Base-by-base conservation (phyloP, 192 early-diverging fungal genomes). In the Spizellomyces punctatus region DNA sequence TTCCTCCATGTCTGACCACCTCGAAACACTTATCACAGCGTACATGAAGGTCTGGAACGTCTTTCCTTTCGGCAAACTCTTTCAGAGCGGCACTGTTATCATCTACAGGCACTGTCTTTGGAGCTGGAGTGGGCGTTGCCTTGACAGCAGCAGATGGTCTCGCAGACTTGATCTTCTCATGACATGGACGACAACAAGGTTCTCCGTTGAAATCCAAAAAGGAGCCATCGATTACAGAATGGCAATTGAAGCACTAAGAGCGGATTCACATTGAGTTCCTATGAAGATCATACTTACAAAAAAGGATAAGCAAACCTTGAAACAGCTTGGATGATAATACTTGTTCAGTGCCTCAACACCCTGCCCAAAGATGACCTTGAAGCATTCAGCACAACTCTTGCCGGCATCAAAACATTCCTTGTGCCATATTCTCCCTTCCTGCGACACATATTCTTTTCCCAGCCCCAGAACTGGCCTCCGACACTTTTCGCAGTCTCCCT, bases 331-430 rank as follows among this genome's bases (percentile, higher is more conserved):
- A 50, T 75, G 74, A 41, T 64, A 75, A 43, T 52, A n/a, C 41
- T 49, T 21, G 10, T 22, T 19, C 62, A 64, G 46, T 46, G 70
- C 74, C 46, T 63, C 52, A 17, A 75, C 36, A 14, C 43, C 74
- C 10, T 59, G 16, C 5, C 74, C 74, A 75, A 75, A 65, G 6
- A 75, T 73, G 41, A 74, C 69, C 19, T 73, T 45, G 5, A 43
- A 46, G 54, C 74, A 75, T 17, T 19, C 69, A 0, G 16, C 14
- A 42, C 74, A 75, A 46, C 69, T 46, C 49, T 76, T 75, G 19
- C 74, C 74, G 16, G 8, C 45, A 58, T 66, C 50, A 63, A 55
- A 75, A 42, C 74, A 75, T 42, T 75, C 74, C 19, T 74, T 63
- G 59, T 75, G 74, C 62, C 59, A 75, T 17, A 76, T 42, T 16